These are phyloP conservation scores for Umbelopsis isabellina DNA, from an alignment of 192 early-diverging fungal species.

Conservation along the genomic window DNA sequence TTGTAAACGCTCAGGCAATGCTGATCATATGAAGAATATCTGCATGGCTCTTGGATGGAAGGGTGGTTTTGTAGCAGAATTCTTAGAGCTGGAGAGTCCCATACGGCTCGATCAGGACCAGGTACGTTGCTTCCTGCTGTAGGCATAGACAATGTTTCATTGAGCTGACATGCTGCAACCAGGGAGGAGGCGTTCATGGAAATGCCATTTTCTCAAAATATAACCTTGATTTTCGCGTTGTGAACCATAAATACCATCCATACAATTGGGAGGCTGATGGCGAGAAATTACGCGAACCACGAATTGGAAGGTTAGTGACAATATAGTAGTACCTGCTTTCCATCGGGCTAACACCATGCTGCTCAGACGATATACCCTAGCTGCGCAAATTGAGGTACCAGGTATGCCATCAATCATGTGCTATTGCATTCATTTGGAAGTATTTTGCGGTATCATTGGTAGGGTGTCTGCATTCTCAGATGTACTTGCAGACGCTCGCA, in stretches of 20 bases:
- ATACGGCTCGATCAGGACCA: constrained; percentile 57
- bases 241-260: constrained; percentile 70
- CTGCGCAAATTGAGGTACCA: constrained; percentile 55
- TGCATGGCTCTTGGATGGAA: constrained; percentile 60
- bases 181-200: constrained; percentile 78
- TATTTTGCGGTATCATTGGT: constrained; percentile 74
- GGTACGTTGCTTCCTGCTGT: constrained; percentile 22
- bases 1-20: constrained; percentile 66
- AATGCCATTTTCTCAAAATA: constrained; percentile 75
- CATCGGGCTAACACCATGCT: background rate
- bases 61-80: constrained; percentile 74
- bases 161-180: background rate
- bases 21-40: constrained; percentile 65
- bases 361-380: constrained; percentile 62
- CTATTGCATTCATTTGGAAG: constrained; percentile 78
- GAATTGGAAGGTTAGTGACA: constrained; percentile 55
- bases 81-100: constrained; percentile 69
- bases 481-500: constrained; percentile 62
- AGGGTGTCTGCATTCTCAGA: constrained; percentile 70
- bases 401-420: constrained; percentile 59
- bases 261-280: constrained; percentile 75
- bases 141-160: background rate
- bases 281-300: constrained; percentile 61
- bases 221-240: constrained; percentile 60
- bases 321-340: background rate